Base-by-base conservation (phyloP, 495 filamentous ascomycete species). In the Xylaria flabelliformis region DNA sequence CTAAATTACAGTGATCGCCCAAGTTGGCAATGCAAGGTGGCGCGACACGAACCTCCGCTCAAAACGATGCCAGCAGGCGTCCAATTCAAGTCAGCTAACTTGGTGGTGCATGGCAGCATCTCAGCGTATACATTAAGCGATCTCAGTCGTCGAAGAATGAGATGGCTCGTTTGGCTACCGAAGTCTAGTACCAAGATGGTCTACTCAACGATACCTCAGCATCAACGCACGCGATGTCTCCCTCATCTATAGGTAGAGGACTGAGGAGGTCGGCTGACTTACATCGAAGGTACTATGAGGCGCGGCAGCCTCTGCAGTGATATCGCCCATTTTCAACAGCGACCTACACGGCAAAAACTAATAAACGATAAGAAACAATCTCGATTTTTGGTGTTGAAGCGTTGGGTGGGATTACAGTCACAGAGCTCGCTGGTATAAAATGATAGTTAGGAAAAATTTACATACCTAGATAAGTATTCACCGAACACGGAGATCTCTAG, bases 101-200 rank as follows among this genome's bases (percentile, higher is more conserved):
- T 97, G 69, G 91, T 89, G 67, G 94, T 98, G 85, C 95, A 98
- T 39, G 94, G 95, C 58, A 97, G 89, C 90, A 98, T 92, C 84
- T 98, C 95, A 51, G 89, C 89, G 85, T 92, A 97, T 80, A 98
- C 88, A 85, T 93, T 91, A 83, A 97, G 86, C 56, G 91, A 89
- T 74, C 94, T 86, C 17, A 97, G 86, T 59, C 93, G 90, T 42
- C 94, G 86, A 3, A 88, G 90, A 77, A 96, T 95, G 19, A 96
- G 85, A 76, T 94, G 93, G 4, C 87, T 88, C 65, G 89, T 92
- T 80, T 91, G 90, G 84, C 84, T 73, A 74, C 90, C 90, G 74
- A 91, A 91, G 79, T 92, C 90, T 69, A 92, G 83, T 67, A 89
- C 85, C 69, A 92, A 82, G 74, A 91, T 87, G 59, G 90, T 92